phyloP scores from a whole-genome alignment of 495 filamentous ascomycete genomes.

The Neurospora sp. region DNA sequence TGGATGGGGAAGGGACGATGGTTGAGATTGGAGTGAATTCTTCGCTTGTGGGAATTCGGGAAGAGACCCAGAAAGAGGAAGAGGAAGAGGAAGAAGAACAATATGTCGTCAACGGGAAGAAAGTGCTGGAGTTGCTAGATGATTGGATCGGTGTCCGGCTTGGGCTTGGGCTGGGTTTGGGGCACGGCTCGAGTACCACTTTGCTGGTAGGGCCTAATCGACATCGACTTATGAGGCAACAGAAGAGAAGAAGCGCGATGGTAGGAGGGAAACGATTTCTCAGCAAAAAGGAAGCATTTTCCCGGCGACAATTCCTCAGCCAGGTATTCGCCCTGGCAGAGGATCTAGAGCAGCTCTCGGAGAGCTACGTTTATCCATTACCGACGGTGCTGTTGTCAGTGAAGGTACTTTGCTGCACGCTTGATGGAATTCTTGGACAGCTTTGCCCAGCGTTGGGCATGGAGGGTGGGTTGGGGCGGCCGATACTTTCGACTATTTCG shows the following conservation, averaged over 20 bases:
- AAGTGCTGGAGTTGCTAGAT: not conserved
- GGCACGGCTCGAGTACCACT: not conserved
- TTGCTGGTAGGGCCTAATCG: not conserved
- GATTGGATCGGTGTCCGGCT: not conserved
- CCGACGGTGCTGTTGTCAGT: slow-evolving; percentile 16
- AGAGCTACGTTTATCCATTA: slow-evolving; percentile 13
- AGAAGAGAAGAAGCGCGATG: not conserved
- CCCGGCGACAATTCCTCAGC: slow-evolving; percentile 6
- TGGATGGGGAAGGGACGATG: not conserved
- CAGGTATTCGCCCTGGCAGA: slow-evolving; percentile 13
- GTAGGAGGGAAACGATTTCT: not conserved
- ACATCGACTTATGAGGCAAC: not conserved
- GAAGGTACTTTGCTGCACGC: slow-evolving; percentile 14
- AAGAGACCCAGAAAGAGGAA: not conserved
- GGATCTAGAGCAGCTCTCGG: slow-evolving; percentile 17
- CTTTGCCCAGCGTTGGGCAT: not conserved
- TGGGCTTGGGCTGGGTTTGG: not conserved
- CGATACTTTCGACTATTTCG: not conserved
- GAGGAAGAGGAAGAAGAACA: not conserved
- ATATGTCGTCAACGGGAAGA: not conserved
- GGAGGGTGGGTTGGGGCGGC: not conserved
- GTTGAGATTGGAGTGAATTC: not conserved
- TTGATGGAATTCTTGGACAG: slow-evolving; percentile 10
- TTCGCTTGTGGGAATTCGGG: not conserved
- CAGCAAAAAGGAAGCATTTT: not conserved